Evolutionary conservation across 306 rosid genomes (phyloP), one percentile per base, ranked within the genome.

Genomic region (Sechiopsis laciniata): DNA sequence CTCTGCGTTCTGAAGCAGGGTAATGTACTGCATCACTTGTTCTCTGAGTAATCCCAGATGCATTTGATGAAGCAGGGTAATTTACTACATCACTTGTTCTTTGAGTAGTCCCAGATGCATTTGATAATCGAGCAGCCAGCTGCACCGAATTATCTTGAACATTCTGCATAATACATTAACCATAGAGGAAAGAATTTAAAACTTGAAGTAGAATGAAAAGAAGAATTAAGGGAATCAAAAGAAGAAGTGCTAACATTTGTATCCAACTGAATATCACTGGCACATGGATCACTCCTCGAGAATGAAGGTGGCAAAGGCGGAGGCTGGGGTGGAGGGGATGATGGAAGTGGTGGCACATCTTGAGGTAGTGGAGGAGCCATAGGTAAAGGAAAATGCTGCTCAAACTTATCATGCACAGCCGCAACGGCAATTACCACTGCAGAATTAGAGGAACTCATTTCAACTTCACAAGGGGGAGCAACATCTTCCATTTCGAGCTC

Each of bases 401-500:
- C 91, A 78, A 82, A 75, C 62, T 74, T 88, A 54, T 56, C 62
- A 70, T 73, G 82, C 15, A 73, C 61, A 50, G 71, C 55, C 74
- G 82, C 83, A 29, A 79, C 19, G 17, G 74, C 78, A 80, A 76
- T 71, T 58, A 58, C 88, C 71, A 67, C 81, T 20, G 52, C 73
- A 66, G 74, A 84, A 83, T 79, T 60, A 80, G 77, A 79, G 57
- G 83, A 75, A 78, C 75, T 81, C 78, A 85, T 68, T 82, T 84
- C 89, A 62, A 85, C 80, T 74, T 90, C 96, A 78, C 86, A 78
- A 19, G 88, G 76, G 20, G 98, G 98, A 75, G 98, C 94, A 55
- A 90, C 98, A 74, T 93, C 98, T 84, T 93, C 97, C 98, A 93
- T 93, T 83, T 93, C 98, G 76, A 93, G 97, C 78, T 93, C 98